Evolutionary conservation across 768 basidiomycete species (phyloP).

Genomic region (Tubosaeta brunneosetosa): DNA sequence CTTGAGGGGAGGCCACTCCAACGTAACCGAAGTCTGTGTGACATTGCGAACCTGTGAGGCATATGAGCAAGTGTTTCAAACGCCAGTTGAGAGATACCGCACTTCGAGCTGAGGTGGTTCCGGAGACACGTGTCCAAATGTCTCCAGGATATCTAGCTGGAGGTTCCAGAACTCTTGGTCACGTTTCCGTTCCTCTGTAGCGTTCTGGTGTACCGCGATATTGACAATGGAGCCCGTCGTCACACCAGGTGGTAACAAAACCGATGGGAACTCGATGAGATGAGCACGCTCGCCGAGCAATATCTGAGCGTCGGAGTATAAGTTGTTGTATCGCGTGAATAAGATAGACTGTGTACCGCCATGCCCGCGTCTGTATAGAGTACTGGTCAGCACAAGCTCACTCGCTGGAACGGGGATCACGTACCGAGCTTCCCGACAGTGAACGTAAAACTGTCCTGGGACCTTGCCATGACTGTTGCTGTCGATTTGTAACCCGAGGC

Average conservation of each 20-base stretch:
- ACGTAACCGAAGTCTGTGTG: slow-evolving; percentile 93
- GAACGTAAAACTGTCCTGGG: slow-evolving; percentile 75
- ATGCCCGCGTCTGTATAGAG: slow-evolving; percentile 78
- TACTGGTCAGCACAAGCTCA: slow-evolving; percentile 5
- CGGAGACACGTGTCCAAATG: slow-evolving; percentile 67
- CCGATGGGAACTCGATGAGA: slow-evolving; percentile 95
- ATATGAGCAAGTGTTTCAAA: neutral
- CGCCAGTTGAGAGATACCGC: slow-evolving; percentile 14
- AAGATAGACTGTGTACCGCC: slow-evolving; percentile 53
- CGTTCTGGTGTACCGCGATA: slow-evolving; percentile 90
- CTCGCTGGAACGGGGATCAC: slow-evolving; percentile 21
- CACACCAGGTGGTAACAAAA: slow-evolving; percentile 88
- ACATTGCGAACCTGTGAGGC: slow-evolving; percentile 72
- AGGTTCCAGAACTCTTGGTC: slow-evolving; percentile 80
- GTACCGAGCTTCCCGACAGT: slow-evolving; percentile 93
- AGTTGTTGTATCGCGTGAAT: slow-evolving; percentile 2
- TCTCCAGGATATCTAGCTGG: slow-evolving; percentile 73
- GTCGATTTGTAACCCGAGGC: slow-evolving; percentile 3
- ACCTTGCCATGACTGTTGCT: slow-evolving; percentile 27
- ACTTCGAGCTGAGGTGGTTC: slow-evolving; percentile 72
- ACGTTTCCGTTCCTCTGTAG: slow-evolving; percentile 75
- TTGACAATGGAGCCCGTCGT: slow-evolving; percentile 95
- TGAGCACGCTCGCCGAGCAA: slow-evolving; percentile 91
- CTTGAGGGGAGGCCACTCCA: slow-evolving; percentile 88
- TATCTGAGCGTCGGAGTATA: slow-evolving; percentile 47